Evolutionary conservation across 441 rosid species (phyloP), one percentile per base, ranked within the genome.

Genomic region (Codiaeum variegatum): DNA sequence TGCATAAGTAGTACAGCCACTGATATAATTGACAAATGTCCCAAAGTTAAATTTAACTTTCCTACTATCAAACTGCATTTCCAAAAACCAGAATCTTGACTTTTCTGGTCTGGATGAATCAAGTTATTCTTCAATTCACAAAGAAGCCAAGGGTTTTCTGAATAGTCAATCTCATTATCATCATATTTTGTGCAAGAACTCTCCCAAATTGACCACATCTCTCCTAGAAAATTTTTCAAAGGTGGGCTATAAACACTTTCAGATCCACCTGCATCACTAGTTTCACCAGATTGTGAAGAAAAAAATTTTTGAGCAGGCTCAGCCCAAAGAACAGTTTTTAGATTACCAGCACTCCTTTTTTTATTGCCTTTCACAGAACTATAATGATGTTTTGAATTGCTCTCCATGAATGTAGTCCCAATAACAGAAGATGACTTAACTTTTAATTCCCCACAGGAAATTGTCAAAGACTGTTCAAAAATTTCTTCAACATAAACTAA

Each of bases 121-220:
- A 88, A 77, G 80, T 74, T 77, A 83, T 83, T 87, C 82, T 79
- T 84, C 38, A 83, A 73, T 84, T 92, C 92, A 78, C 84, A 80
- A 72, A 94, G 84, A 78, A 94, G 72, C 78, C 90, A 87, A 64
- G 95, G 95, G 67, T 81, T 79, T 77, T 84, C 88, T 73, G 81
- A 83, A 74, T 78, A 81, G 61, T 75, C 77, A 60, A 85, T 80
- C 51, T 85, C 87, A 67, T 69, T 75, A 46, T 80, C 89, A 76
- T 86, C 90, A 70, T 85, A 83, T 74, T 81, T 82, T 49, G 72
- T 23, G 77, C 77, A 73, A 76, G 69, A 65, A 51, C 61, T 82
- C 76, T 82, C 80, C 98, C 97, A 92, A 80, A 72, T 85, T 77
- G 75, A 70, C 88, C 91, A 88, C 88, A 88, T 83, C 70, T 90